These are phyloP conservation scores for Rhizophagus clarus DNA, from an alignment of 192 early-diverging fungal genomes.

Conservation along the genomic window DNA sequence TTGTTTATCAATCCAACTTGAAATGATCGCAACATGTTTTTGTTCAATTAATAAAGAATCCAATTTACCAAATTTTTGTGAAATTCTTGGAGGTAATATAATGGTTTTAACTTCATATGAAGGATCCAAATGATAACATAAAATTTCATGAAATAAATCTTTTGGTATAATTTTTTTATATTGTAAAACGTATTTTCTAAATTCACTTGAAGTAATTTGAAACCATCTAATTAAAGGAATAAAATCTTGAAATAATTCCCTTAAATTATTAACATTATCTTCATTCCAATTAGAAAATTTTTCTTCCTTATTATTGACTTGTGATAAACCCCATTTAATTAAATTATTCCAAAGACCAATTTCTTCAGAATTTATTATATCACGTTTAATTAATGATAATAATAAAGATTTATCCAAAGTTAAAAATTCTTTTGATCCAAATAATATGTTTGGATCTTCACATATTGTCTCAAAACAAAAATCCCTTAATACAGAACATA, in stretches of 20 bases:
- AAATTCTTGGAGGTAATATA: conserved; percentile 21
- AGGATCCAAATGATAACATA: background rate
- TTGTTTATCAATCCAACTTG: conserved; percentile 26
- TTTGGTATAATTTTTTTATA: conserved; percentile 15
- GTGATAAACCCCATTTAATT: conserved; percentile 26
- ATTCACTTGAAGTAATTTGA: conserved; percentile 22
- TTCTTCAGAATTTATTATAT: conserved; percentile 10
- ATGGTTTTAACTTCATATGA: background rate
- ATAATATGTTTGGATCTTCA: conserved; percentile 7
- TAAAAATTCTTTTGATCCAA: conserved; percentile 10
- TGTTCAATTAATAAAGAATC: conserved; percentile 4
- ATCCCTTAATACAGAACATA: background rate
- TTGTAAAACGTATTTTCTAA: background rate
- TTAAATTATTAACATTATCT: conserved; percentile 14
- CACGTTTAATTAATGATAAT: background rate
- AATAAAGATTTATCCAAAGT: conserved; percentile 4
- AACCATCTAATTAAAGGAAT: conserved; percentile 31
- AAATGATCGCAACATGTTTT: conserved; percentile 4
- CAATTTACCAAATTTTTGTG: background rate
- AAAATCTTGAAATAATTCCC: background rate
- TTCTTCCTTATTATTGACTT: background rate
- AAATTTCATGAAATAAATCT: background rate
- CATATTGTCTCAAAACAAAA: conserved; percentile 15
- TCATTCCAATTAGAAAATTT: background rate
- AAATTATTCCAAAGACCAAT: conserved; percentile 22